Evolutionary conservation across 2,329 filamentous ascomycete species (phyloP).

Genomic region (Pseudofabraea citricarpa): DNA sequence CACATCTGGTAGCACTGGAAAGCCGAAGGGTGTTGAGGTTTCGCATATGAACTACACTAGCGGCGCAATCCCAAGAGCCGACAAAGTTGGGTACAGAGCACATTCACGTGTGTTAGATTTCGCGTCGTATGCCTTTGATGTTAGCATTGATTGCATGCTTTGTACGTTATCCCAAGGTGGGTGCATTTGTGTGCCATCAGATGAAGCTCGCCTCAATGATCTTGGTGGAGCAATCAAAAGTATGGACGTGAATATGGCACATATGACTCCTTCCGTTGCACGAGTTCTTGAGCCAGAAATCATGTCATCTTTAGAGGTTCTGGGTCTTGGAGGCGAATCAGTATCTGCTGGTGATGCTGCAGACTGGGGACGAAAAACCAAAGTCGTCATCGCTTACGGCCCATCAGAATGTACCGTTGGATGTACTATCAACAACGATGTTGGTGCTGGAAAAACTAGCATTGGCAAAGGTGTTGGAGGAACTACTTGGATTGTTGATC

Average conservation of each 20-base stretch:
- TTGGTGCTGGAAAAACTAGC: conserved; percentile 7
- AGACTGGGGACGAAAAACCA: conserved; percentile 45
- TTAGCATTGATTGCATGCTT: conserved; percentile 32
- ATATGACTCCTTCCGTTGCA: conserved; percentile 7
- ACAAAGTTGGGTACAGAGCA: conserved; percentile 7
- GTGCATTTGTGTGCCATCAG: conserved; percentile 32
- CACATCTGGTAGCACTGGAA: conserved; percentile 8
- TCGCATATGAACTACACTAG: conserved; percentile 12
- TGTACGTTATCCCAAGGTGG: conserved; percentile 31
- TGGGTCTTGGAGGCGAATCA: conserved; percentile 39
- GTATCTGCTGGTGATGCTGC: background rate
- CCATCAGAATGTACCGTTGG: conserved; percentile 66
- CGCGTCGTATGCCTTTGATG: conserved; percentile 32
- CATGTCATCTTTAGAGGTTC: background rate
- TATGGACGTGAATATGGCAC: conserved; percentile 12
- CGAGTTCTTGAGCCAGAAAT: background rate
- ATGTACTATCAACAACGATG: conserved; percentile 5
- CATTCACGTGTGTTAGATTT: conserved; percentile 9
- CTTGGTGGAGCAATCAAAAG: conserved; percentile 21
- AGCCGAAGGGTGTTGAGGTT: conserved; percentile 19
- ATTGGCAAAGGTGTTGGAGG: conserved; percentile 3
- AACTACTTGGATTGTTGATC: conserved; percentile 10
- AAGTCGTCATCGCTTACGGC: conserved; percentile 56
- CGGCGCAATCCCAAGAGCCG: conserved; percentile 7
- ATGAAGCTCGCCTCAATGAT: conserved; percentile 30